Conservation (phyloP, 768 basidiomycete genomes). For the Lyophyllum semitale region DNA sequence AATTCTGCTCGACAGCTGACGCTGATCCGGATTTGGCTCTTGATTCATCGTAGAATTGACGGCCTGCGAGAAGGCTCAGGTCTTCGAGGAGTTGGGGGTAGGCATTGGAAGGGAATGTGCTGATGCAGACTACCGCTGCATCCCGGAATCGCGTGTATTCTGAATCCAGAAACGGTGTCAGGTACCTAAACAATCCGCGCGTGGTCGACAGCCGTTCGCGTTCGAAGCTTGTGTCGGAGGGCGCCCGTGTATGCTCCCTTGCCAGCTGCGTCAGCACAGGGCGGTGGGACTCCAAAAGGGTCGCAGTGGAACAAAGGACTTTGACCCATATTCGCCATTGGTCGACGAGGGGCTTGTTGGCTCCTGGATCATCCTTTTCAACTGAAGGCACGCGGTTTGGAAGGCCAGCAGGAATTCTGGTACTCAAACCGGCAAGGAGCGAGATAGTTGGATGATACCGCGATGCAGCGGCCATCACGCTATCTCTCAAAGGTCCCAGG, state of each 20-base stretch:
- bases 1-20: constrained; percentile 36
- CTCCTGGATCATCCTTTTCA: constrained; percentile 59
- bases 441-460: constrained; percentile 75
- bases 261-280: constrained; percentile 54
- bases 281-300: constrained; percentile 59
- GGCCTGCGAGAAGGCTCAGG: constrained; percentile 74
- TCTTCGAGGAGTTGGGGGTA: constrained; percentile 86
- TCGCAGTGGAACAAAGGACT: constrained; percentile 80
- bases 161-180: constrained; percentile 86
- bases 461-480: constrained; percentile 65
- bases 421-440: constrained; percentile 72
- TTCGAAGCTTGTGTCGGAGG: constrained; percentile 75
- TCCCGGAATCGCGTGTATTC: constrained; percentile 85
- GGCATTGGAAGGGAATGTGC: constrained; percentile 75
- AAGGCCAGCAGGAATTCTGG: constrained; percentile 48
- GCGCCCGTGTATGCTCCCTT: constrained; percentile 68
- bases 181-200: constrained; percentile 78
- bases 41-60: constrained; percentile 83
- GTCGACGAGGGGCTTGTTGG: constrained; percentile 60
- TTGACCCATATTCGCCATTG: constrained; percentile 89
- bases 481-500: constrained; percentile 58
- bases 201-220: constrained; percentile 83
- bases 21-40: constrained; percentile 43
- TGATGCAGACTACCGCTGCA: constrained; percentile 85
- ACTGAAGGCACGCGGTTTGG: constrained; percentile 38